Conservation (phyloP, 106 monocot genomes). For the Dendrobium officinale region DNA sequence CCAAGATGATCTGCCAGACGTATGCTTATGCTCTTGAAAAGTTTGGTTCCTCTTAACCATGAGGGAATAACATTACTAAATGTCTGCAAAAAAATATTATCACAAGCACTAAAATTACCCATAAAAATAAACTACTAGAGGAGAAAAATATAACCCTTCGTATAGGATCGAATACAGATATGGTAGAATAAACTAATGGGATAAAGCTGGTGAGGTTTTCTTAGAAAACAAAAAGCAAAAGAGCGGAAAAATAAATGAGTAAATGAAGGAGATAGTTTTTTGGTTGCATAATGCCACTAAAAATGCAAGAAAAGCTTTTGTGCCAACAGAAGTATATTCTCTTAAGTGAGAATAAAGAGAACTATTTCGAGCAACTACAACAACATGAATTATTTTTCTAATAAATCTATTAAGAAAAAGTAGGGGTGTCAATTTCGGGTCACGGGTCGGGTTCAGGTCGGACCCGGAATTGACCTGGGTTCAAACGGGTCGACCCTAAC, state of each 20-base stretch:
- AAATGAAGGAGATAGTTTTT: background rate
- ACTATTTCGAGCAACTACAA: background rate
- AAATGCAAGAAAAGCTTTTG: background rate
- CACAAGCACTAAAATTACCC: background rate
- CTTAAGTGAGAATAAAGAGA: background rate
- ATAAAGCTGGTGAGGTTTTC: background rate
- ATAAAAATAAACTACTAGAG: background rate
- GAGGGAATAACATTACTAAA: conserved; percentile 41
- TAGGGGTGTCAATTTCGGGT: too few species aligned
- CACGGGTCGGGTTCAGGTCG: too few species aligned
- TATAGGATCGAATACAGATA: background rate
- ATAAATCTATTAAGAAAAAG: too few species aligned
- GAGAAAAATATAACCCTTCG: background rate
- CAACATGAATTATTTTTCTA: too few species aligned
- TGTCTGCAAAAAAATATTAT: conserved; percentile 32
- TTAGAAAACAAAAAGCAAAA: background rate
- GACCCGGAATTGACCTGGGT: too few species aligned
- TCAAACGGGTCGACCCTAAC: too few species aligned
- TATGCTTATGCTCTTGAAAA: conserved; percentile 39
- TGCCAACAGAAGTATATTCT: background rate
- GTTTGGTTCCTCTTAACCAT: conserved; percentile 54
- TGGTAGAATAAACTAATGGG: background rate
- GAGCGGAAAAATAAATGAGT: background rate
- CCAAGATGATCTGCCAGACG: conserved; percentile 70
- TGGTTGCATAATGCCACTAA: background rate